Evolutionary conservation across 768 basidiomycete genomes (phyloP).

Genomic region (Collybiopsis luxurians): DNA sequence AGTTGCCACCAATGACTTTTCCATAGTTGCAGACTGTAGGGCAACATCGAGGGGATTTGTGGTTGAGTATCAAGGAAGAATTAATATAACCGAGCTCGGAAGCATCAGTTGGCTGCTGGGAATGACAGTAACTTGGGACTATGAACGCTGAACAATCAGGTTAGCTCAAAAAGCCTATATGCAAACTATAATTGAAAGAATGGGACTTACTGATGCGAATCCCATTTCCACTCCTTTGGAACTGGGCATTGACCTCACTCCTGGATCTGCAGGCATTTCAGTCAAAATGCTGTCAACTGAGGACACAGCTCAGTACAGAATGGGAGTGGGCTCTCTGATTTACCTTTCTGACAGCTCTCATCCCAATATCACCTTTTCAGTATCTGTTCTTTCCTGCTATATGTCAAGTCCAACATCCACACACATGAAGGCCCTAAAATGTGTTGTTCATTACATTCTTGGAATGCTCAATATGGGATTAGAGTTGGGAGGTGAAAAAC

Average conservation of each 20-base stretch:
- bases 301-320: slow-evolving; percentile 17
- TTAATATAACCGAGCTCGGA: slow-evolving; percentile 17
- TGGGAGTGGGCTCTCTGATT: slow-evolving; percentile 26
- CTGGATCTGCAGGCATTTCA: neutral
- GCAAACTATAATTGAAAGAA: slow-evolving; percentile 13
- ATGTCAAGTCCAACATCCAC: slow-evolving; percentile 15
- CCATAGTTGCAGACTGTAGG: slow-evolving; percentile 13
- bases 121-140: slow-evolving; percentile 15
- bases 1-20: slow-evolving; percentile 21
- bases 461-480: slow-evolving; percentile 24
- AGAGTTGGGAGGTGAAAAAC: slow-evolving; percentile 12
- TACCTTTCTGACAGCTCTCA: slow-evolving; percentile 11
- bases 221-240: slow-evolving; percentile 21
- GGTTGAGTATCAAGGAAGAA: slow-evolving; percentile 4
- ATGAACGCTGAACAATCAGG: slow-evolving; percentile 11
- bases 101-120: slow-evolving; percentile 19
- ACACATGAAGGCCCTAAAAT: slow-evolving; percentile 26
- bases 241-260: neutral
- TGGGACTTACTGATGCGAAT: slow-evolving; percentile 13
- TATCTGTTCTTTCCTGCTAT: slow-evolving; percentile 20
- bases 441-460: too few species aligned
- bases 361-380: slow-evolving; percentile 28
- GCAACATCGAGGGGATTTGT: slow-evolving; percentile 8
- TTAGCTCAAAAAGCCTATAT: slow-evolving; percentile 17
- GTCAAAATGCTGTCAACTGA: neutral